Base-by-base conservation (phyloP, 331 rosid genomes). In the Cucumis variabilis region DNA sequence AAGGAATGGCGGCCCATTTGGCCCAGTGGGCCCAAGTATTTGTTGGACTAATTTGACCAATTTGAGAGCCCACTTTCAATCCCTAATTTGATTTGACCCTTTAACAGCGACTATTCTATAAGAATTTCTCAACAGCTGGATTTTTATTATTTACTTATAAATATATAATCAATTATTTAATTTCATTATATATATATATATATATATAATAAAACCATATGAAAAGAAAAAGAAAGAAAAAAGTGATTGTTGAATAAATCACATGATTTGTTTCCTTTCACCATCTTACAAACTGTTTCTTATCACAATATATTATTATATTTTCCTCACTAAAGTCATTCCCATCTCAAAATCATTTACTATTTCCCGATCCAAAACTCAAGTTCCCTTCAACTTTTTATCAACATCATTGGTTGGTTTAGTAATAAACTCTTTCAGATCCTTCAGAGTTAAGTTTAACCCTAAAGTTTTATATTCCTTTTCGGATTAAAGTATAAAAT, bases 241-340 rank as follows among this genome's bases (percentile, higher is more conserved):
- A 51, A 78, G 44, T 15, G 83, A 51, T 50, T 50, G 66, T 24
- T 24, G 41, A 78, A 51, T n/a, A 79, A 25, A 79, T 24, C 84
- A 51, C 84, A 79, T 79, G 84, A 79, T 53, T 79, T 79, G 84
- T 79, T 51, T 79, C 67, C 84, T 23, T 27, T 79, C 84, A 51
- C 10, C 44, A 27, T 79, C 65, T 25, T 79, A 79, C 13, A 25
- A 50, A 77, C 67, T 25, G 84, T 51, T 79, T 51, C 44, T 79
- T 41, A 11, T 30, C 50, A 77, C 19, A 50, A 9, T 51, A 33
- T 1, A 33, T 33, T 33, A 33, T 78, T 78, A 1, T 12, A 13
- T 13, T 44, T 7, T 44, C 15, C 7, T 37, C n/a, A 19, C 17
- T 3, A 13, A 13, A 46, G 21, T 23, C 62, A 9, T 46, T 58